Conservation (phyloP, 83 land plant genomes). For the Picea abies region DNA sequence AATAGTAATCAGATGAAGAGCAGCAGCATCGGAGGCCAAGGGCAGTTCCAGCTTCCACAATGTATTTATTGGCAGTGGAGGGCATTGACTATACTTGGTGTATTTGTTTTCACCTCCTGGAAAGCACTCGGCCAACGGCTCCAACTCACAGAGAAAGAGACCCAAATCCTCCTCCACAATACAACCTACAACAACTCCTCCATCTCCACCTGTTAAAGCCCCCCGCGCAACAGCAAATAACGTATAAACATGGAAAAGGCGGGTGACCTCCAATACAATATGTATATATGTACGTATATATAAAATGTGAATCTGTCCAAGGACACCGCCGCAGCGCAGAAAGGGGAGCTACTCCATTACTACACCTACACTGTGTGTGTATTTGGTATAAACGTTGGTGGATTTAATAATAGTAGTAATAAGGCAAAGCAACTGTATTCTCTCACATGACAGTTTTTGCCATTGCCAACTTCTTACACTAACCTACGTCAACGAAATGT, state of each 20-base stretch:
- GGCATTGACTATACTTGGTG: neutral
- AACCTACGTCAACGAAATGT: no score
- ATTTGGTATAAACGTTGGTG: no score
- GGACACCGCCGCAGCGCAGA: no score
- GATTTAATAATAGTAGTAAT: no score
- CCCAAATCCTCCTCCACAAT: neutral
- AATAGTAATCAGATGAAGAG: neutral
- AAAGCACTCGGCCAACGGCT: conserved; percentile 5
- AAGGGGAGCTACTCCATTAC: no score
- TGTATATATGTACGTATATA: neutral
- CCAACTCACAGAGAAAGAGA: conserved; percentile 2
- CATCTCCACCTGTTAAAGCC: conserved; percentile 7
- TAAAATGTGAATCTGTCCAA: no score
- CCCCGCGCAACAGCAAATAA: no score
- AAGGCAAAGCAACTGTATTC: no score
- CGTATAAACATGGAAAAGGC: neutral
- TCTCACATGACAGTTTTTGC: no score
- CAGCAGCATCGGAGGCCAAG: neutral
- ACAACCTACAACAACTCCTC: neutral
- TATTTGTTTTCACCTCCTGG: neutral
- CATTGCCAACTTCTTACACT: no score
- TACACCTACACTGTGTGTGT: no score
- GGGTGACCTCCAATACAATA: neutral
- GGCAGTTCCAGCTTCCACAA: neutral
- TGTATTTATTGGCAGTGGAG: neutral